phyloP scores from a whole-genome alignment of 306 rosid genomes.

The Sicyos baderoa region DNA sequence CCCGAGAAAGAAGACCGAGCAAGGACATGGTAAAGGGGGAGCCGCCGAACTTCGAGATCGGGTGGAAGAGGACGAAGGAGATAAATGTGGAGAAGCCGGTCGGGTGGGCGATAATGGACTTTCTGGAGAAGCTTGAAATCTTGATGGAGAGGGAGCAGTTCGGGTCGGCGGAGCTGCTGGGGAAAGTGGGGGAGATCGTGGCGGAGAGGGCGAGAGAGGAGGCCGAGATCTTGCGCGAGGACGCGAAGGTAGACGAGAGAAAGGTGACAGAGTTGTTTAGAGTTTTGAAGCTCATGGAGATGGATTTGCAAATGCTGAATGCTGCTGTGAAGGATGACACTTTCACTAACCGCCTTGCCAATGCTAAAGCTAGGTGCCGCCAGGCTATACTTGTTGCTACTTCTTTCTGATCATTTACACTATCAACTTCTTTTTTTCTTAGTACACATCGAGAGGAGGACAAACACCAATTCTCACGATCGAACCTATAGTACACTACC shows the following conservation, averaged over 20 bases:
- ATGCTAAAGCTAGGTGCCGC: constrained; percentile 90
- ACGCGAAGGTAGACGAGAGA: constrained; percentile 86
- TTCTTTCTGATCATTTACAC: constrained; percentile 45
- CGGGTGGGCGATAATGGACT: constrained; percentile 70
- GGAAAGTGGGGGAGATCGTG: constrained; percentile 73
- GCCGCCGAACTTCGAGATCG: constrained; percentile 77
- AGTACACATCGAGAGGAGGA: too few relatives aligned
- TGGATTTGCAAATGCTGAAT: constrained; percentile 88
- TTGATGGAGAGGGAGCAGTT: constrained; percentile 60
- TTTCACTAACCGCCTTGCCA: constrained; percentile 52
- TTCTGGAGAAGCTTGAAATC: constrained; percentile 68
- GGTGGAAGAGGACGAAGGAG: constrained; percentile 89
- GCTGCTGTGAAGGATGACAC: constrained; percentile 85
- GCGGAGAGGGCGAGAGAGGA: constrained; percentile 91
- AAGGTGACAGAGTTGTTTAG: constrained; percentile 72
- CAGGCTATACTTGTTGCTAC: constrained; percentile 89
- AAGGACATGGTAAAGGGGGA: constrained; percentile 35
- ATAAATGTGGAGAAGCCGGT: constrained; percentile 60
- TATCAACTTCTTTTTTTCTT: too few relatives aligned
- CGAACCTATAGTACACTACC: too few relatives aligned
- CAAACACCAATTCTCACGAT: too few relatives aligned
- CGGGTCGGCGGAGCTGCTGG: constrained; percentile 61
- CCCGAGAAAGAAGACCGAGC: constrained; percentile 33
- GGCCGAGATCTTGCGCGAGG: constrained; percentile 62
- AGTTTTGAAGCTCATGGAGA: constrained; percentile 75